Percentiles rank a stretch among this genome's conserved stretches.
These are phyloP conservation scores for Dactylellina cionopaga DNA, from an alignment of 2,329 filamentous ascomycete genomes.

Conservation along the genomic window DNA sequence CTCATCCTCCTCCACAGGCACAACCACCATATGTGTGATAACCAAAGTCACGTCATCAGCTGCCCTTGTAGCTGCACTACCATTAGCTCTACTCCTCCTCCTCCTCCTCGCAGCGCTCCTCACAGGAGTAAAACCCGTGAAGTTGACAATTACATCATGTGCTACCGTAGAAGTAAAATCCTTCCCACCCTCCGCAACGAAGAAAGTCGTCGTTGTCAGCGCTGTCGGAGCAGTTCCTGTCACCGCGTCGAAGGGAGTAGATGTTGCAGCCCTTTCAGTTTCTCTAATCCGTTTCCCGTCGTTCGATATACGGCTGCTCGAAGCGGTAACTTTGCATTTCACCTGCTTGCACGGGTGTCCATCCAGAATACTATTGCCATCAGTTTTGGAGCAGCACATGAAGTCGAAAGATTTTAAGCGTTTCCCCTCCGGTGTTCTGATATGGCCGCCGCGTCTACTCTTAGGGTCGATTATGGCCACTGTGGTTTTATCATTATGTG, in stretches of 20 bases:
- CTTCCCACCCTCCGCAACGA: background rate
- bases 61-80: background rate
- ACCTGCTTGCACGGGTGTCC: slow-evolving; percentile 25
- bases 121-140: background rate
- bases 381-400: slow-evolving; percentile 37
- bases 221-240: background rate
- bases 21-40: slow-evolving; percentile 12
- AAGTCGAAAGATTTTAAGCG: slow-evolving; percentile 28
- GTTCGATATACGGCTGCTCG: background rate
- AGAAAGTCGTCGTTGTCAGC: background rate
- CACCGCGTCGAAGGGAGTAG: background rate
- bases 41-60: slow-evolving; percentile 9
- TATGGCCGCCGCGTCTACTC: background rate
- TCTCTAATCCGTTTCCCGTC: slow-evolving; percentile 8
- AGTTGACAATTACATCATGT: background rate
- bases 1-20: background rate
- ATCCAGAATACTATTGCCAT: slow-evolving; percentile 37
- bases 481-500: slow-evolving; percentile 3
- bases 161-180: background rate
- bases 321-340: slow-evolving; percentile 10
- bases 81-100: background rate
- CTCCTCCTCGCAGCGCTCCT: background rate
- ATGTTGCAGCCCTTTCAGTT: background rate
- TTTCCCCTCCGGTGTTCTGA: slow-evolving; percentile 23
- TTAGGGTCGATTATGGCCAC: slow-evolving; percentile 29